Evolutionary conservation across 2,329 filamentous ascomycete genomes (phyloP), one percentile per base, ranked within the genome.

Genomic region (Neurospora sp.): DNA sequence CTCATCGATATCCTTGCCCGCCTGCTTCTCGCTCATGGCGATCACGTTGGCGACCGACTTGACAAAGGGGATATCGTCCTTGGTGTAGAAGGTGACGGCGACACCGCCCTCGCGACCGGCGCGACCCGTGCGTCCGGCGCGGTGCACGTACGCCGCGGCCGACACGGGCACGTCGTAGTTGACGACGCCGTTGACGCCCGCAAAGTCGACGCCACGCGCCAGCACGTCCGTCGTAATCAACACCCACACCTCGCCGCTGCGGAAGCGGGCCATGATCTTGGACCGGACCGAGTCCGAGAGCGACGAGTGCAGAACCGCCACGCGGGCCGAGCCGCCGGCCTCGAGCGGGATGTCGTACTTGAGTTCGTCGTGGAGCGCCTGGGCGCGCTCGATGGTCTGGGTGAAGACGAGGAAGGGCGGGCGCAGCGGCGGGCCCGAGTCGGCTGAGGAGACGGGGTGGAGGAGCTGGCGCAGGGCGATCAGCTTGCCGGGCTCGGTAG

Each of bases 121-220:
- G 28, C 96, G 87, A 0, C 95, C 96, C 0, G 96, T 98, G 66
- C 96, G 88, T 0, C 96, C 96, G 0, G 96, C 93, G 11, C 96
- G 92, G 81, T 99, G 96, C 7, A 99, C 91, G 78, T 99, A 99
- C 1, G 89, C 89, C 0, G 94, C 95, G 5, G 91, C 91, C 0
- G 92, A 94, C n/a, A 90, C 93, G 0, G 96, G 96, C 9, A 97
- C 93, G 79, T 99, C 96, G 81, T 97, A 99, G 81, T 98, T 99
- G 68, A 99, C 92, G 0, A 99, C 94, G 66, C 94, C 93, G 76
- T 97, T 97, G 73, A 99, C 90, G 67, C 96, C 96, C 9, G 92
- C 89, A 82, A 99, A 97, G 80, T 99, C 96, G 52, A 99, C 90
- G 23, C 96, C 96, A 40, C 96, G 91, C 17, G 94, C 91, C 11